These are phyloP conservation scores for Lactifluus pinguis DNA, from an alignment of 768 basidiomycete genomes.

Conservation along the genomic window DNA sequence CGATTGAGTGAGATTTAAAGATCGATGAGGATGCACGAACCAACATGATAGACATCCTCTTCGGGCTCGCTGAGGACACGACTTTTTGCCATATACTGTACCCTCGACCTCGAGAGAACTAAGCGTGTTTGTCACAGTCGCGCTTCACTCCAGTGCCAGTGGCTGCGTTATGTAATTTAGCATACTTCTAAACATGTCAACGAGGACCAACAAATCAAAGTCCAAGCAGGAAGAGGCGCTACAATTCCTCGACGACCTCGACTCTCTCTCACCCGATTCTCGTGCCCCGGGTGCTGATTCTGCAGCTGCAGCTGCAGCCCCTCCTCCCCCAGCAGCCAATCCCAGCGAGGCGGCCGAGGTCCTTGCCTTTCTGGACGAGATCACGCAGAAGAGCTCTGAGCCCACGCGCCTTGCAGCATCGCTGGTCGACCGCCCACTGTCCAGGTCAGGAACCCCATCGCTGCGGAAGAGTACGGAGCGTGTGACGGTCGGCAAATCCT, in stretches of 20 bases:
- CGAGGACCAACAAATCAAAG: conserved; percentile 47
- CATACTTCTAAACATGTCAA: conserved; percentile 12
- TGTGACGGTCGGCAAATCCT: conserved; percentile 49
- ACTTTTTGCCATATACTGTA: neutral
- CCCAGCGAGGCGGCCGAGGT: conserved; percentile 74
- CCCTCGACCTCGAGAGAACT: neutral
- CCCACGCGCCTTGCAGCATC: conserved; percentile 53
- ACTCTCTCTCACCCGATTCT: conserved; percentile 46
- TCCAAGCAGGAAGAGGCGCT: conserved; percentile 85
- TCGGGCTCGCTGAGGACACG: conserved; percentile 2
- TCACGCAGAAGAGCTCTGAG: conserved; percentile 83
- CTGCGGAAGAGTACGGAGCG: conserved; percentile 71
- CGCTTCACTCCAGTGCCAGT: no score
- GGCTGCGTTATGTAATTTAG: neutral
- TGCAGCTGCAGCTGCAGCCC: conserved; percentile 16
- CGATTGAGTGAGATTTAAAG: neutral
- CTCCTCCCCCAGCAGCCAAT: conserved; percentile 26
- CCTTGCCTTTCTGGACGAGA: conserved; percentile 89
- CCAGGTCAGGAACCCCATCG: conserved; percentile 61
- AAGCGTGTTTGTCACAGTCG: no score
- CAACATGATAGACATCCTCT: conserved; percentile 22
- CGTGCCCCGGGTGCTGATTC: conserved; percentile 17
- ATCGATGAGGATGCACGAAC: conserved; percentile 14
- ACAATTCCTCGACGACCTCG: conserved; percentile 89
- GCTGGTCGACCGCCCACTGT: conserved; percentile 47